These are phyloP conservation scores for Starmerella floris DNA, from an alignment of 805 yeast species.

Conservation along the genomic window DNA sequence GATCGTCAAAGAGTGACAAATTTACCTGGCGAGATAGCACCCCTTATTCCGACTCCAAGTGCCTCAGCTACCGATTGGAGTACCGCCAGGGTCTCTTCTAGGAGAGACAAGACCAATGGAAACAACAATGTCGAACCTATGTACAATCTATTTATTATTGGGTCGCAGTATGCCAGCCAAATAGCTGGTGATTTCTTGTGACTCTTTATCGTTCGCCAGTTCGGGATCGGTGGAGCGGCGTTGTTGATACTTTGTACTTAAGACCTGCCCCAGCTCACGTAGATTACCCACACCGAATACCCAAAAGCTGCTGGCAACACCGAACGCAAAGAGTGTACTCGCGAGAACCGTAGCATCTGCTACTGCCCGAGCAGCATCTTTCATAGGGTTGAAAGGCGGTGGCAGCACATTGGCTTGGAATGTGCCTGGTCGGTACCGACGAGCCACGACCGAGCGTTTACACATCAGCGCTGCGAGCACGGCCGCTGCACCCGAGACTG, in stretches of 20 bases:
- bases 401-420: slow-evolving; percentile 80
- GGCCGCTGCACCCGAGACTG: slow-evolving; percentile 59
- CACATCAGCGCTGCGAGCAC: slow-evolving; percentile 62
- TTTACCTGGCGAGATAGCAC: no score
- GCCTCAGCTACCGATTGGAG: no score
- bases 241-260: slow-evolving; percentile 6
- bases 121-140: no score
- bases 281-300: slow-evolving; percentile 42
- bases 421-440: slow-evolving; percentile 61
- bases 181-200: slow-evolving; percentile 1
- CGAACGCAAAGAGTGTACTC: slow-evolving; percentile 56
- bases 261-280: slow-evolving; percentile 11
- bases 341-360: slow-evolving; percentile 69
- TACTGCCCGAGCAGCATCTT: slow-evolving; percentile 77
- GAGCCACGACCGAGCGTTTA: slow-evolving; percentile 54
- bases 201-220: slow-evolving; percentile 2
- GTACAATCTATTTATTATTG: background rate
- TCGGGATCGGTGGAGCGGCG: background rate
- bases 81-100: no score
- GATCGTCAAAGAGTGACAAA: no score
- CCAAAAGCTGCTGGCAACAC: slow-evolving; percentile 68
- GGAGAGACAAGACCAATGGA: no score
- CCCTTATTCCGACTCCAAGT: no score
- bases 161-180: background rate
- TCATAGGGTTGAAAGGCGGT: slow-evolving; percentile 65